These are phyloP conservation scores for Paramecium tetraurelia DNA, from an alignment of 73 alveolate species.

Conservation along the genomic window DNA sequence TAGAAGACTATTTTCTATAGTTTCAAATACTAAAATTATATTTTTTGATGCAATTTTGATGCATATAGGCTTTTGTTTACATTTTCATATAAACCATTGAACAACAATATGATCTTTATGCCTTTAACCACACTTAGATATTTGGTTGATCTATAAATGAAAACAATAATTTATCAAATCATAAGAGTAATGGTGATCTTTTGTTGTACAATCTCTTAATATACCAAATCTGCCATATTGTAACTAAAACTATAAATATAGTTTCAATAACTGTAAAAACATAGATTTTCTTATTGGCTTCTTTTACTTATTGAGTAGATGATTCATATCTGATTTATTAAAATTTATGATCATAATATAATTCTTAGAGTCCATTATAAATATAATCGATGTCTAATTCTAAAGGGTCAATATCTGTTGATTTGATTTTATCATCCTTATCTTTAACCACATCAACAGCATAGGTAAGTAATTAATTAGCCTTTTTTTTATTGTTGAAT, in stretches of 20 bases:
- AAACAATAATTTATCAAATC: not conserved
- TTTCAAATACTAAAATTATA: not conserved
- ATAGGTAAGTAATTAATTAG: not conserved
- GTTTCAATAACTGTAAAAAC: slow-evolving; percentile 20
- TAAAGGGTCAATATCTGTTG: slow-evolving; percentile 22
- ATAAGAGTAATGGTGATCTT: not conserved
- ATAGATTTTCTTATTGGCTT: slow-evolving; percentile 37
- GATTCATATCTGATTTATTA: slow-evolving; percentile 9
- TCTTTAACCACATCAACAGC: slow-evolving; percentile 30
- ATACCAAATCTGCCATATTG: slow-evolving; percentile 44
- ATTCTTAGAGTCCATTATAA: not conserved
- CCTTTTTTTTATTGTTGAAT: not conserved
- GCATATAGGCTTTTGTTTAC: not conserved
- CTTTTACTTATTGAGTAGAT: not conserved
- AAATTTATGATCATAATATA: slow-evolving; percentile 37
- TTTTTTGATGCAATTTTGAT: not conserved
- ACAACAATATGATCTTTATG: not conserved
- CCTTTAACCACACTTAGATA: not conserved
- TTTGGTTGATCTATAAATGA: not conserved
- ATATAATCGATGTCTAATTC: not conserved
- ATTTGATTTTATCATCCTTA: not conserved
- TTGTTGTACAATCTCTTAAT: slow-evolving; percentile 24
- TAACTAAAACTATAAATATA: not conserved
- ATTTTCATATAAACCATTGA: not conserved
- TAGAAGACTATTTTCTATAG: not conserved